phyloP scores from a whole-genome alignment of 257 asterid species.

The Nicotiana obtusifolia region DNA sequence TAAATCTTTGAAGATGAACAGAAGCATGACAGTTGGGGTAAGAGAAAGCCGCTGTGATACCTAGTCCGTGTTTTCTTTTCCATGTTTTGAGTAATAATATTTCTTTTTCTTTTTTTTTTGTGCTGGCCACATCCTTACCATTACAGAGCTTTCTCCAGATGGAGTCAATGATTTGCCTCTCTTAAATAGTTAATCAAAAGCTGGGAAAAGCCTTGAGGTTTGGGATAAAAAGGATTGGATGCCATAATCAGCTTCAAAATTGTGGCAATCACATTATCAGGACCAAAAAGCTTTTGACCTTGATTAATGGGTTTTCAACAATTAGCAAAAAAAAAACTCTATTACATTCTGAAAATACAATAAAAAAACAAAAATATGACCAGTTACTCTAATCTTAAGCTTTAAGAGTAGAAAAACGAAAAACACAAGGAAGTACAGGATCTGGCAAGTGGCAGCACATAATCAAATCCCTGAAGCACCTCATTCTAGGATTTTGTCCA shows the following conservation, averaged over 20 bases:
- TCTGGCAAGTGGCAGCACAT: neutral
- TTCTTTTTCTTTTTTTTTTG: too few species aligned
- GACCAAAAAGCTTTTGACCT: neutral
- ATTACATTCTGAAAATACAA: neutral
- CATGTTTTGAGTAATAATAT: neutral
- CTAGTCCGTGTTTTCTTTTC: neutral
- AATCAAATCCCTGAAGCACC: neutral
- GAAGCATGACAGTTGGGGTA: neutral
- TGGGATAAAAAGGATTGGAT: neutral
- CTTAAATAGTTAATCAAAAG: neutral
- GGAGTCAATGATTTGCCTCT: neutral
- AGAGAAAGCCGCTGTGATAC: neutral
- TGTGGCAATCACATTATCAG: neutral
- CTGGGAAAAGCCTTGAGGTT: neutral
- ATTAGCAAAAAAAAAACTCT: neutral
- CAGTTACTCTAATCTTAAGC: neutral
- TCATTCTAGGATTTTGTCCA: neutral
- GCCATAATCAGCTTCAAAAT: slow-evolving; percentile 2
- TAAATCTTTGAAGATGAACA: neutral
- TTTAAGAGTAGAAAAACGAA: neutral
- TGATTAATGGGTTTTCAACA: neutral
- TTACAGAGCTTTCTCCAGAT: neutral
- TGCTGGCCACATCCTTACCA: neutral
- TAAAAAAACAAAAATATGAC: neutral
- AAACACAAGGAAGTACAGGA: neutral